Evolutionary conservation across 1,139 yeast genomes (phyloP).

Genomic region (Debaryomyces sp.): DNA sequence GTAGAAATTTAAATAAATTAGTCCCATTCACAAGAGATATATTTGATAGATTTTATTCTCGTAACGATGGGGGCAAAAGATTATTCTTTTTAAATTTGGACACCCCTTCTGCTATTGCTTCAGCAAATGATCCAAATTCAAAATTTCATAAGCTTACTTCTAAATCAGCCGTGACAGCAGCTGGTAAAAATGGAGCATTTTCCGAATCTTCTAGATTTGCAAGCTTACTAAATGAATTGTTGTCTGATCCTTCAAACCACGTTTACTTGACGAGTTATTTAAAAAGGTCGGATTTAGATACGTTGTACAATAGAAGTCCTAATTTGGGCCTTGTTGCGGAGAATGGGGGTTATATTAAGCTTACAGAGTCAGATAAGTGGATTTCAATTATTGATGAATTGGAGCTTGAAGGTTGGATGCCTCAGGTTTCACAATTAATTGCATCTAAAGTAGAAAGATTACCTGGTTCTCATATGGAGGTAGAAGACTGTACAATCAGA

Average conservation of each 20-base stretch:
- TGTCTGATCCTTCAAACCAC: conserved; percentile 53
- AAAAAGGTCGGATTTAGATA: conserved; percentile 63
- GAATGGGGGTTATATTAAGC: conserved; percentile 75
- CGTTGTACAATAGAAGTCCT: conserved; percentile 67
- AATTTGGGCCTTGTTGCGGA: conserved; percentile 86
- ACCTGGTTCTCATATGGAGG: conserved; percentile 75
- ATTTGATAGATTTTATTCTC: conserved; percentile 41
- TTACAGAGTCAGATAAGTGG: conserved; percentile 64
- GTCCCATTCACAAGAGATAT: conserved; percentile 29
- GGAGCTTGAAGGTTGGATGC: conserved; percentile 61
- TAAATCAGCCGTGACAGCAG: conserved; percentile 17
- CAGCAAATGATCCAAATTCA: conserved; percentile 17
- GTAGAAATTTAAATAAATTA: conserved; percentile 27
- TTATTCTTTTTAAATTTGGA: conserved; percentile 61
- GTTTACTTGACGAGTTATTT: conserved; percentile 75
- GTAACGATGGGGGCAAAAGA: conserved; percentile 42
- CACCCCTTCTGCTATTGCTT: conserved; percentile 33
- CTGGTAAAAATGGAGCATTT: conserved; percentile 32
- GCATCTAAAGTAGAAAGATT: conserved; percentile 73
- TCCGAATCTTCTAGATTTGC: conserved; percentile 53
- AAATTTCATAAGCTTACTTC: conserved; percentile 1
- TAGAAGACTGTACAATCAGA: conserved; percentile 74
- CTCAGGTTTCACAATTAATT: conserved; percentile 59
- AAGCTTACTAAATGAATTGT: conserved; percentile 50
- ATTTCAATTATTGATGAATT: conserved; percentile 58